A percentile compares a stretch with the other conserved stretches of the same genome.
These are phyloP conservation scores for Solanum hybrid DNA, from an alignment of 305 asterid species.

Conservation along the genomic window DNA sequence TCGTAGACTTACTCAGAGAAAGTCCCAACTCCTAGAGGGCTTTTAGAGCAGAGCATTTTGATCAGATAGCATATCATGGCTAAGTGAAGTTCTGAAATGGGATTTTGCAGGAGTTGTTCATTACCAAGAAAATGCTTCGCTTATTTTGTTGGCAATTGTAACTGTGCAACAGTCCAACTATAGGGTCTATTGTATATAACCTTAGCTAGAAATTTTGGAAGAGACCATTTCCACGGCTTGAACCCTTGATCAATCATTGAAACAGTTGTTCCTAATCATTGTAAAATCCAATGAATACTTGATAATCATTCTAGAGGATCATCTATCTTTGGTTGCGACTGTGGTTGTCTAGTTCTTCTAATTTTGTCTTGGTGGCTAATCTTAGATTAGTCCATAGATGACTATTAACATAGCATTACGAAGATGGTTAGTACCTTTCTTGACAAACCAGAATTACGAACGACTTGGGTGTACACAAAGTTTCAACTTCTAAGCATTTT, in stretches of 20 bases:
- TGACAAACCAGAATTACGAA: background rate
- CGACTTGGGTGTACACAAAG: background rate
- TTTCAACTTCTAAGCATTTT: background rate
- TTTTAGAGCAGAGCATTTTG: background rate
- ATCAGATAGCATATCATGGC: background rate
- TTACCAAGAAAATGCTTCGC: background rate
- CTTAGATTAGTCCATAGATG: background rate
- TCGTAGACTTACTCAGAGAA: conserved; percentile 8
- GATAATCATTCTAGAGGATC: background rate
- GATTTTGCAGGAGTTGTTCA: background rate
- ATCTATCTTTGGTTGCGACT: background rate
- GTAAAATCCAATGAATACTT: background rate
- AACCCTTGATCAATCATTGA: background rate
- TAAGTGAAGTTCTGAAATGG: background rate
- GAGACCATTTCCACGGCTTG: background rate
- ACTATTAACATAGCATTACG: background rate
- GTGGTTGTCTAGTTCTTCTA: background rate
- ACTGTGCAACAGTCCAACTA: background rate
- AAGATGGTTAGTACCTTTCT: background rate
- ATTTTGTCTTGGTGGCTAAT: background rate
- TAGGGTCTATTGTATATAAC: background rate
- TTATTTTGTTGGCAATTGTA: background rate
- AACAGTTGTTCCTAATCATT: background rate
- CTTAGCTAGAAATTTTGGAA: background rate
- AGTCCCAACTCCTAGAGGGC: background rate